Base-by-base conservation (phyloP, 2,329 filamentous ascomycete genomes). In the Elsinoe ampelina region DNA sequence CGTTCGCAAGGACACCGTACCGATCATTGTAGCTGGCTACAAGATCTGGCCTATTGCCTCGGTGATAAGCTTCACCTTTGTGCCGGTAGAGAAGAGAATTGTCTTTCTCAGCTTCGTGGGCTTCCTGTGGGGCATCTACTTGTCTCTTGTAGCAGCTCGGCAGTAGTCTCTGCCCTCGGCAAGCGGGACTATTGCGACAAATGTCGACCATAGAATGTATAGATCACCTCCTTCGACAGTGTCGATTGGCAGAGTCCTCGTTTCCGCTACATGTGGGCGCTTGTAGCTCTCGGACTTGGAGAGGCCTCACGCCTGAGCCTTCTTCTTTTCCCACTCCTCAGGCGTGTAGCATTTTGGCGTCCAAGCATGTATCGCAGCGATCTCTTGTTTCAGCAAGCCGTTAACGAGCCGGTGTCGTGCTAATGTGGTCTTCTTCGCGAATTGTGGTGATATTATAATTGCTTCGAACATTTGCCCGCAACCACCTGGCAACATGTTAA, bases 281-380 rank as follows among this genome's bases (percentile, higher is more conserved):
- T 7, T 30, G 26, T 7, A 30, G 26, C 26, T 30, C 26, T 30
- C 26, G 26, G 7, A 30, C 4, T 30, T 11, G 42, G 3, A 57
- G 60, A 51, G 54, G 5, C 17, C 17, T 52, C 48, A 52, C 13
- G 48, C 48, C 34, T 52, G 48, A 19, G 34, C 67, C 60, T 80
- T 78, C 71, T 86, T 80, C 71, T 81, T 83, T 73, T 88, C 82
- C 83, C 87, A 95, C 75, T 96, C 89, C 66, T 90, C 88, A 0
- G 89, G 88, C 7, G 91, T 96, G 75, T 90, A 87, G 71, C 91
- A 95, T 73, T 90, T 95, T 26, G 90, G 89, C 57, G 89, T 95
- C 91, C 91, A 96, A 38, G 91, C 91, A 75, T 96, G 91, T 64
- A 96, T 95, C 62, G 81, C 82, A 13, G 88, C 87, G 69, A 96